These are phyloP conservation scores for Neophaeococcomyces mojaviensis DNA, from an alignment of 2,329 filamentous ascomycete genomes.

Conservation along the genomic window DNA sequence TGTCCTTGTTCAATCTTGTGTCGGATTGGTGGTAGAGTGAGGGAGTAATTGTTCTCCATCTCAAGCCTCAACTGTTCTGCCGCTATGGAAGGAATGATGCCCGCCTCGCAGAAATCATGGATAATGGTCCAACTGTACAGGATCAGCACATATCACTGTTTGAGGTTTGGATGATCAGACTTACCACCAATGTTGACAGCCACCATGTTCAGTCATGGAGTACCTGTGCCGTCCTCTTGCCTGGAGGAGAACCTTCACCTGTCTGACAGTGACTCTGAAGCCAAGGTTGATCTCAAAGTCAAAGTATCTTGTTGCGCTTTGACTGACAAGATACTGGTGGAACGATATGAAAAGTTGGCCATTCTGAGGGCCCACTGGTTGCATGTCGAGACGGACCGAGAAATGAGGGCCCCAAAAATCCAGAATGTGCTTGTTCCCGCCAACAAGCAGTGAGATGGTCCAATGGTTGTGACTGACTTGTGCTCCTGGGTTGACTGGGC, in stretches of 20 bases:
- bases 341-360: not conserved
- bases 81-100: not conserved
- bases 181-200: constrained; percentile 3
- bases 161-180: not conserved
- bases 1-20: not conserved
- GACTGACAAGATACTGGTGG: not conserved
- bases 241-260: not conserved
- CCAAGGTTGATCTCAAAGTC: not conserved
- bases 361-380: not conserved
- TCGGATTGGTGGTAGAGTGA: not conserved
- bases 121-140: constrained; percentile 1
- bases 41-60: not conserved
- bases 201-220: constrained; percentile 1
- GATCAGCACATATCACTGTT: not conserved
- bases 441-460: not conserved
- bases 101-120: not conserved
- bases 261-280: not conserved
- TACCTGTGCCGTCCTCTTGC: not conserved
- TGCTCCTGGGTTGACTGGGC: not conserved
- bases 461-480: constrained; percentile 3
- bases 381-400: not conserved
- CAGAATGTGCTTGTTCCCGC: too few relatives aligned
- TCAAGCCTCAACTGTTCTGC: not conserved
- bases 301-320: not conserved
- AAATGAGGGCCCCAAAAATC: not conserved